Percentiles rank a stretch among this genome's conserved stretches.
phyloP scores from a whole-genome alignment of 2,329 filamentous ascomycete genomes.

The Stagonosporopsis rhizophila region DNA sequence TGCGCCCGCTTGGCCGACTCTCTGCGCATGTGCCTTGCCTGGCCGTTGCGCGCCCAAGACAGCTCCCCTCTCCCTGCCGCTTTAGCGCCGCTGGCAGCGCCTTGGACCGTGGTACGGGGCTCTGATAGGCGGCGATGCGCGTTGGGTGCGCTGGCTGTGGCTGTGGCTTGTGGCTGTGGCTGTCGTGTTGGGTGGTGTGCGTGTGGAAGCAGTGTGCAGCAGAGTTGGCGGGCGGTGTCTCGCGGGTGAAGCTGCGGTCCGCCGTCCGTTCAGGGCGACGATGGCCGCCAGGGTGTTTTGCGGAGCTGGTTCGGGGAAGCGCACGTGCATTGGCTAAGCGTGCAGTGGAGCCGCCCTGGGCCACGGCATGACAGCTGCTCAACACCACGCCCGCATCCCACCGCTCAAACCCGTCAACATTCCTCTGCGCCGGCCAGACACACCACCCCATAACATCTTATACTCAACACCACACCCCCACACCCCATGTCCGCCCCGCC shows the following conservation, averaged over 20 bases:
- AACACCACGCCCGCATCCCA: background rate
- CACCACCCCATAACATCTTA: too few relatives aligned
- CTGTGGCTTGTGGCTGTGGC: too few relatives aligned
- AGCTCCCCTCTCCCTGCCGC: slow-evolving; percentile 35
- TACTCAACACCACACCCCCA: too few relatives aligned
- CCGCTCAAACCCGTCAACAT: too few relatives aligned
- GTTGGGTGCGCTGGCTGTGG: too few relatives aligned
- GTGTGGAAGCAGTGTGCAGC: too few relatives aligned
- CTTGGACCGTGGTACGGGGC: slow-evolving; percentile 17
- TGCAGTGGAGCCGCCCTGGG: background rate
- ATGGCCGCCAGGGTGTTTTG: slow-evolving; percentile 8
- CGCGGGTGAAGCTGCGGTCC: background rate
- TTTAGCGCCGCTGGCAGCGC: slow-evolving; percentile 37
- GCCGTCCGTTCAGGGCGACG: background rate
- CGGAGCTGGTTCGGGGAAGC: slow-evolving; percentile 34
- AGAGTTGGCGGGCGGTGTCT: too few relatives aligned
- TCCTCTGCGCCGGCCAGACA: too few relatives aligned
- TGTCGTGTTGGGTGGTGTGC: too few relatives aligned
- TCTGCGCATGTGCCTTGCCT: slow-evolving; percentile 43
- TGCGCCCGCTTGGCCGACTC: slow-evolving; percentile 14
- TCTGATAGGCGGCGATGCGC: slow-evolving; percentile 22
- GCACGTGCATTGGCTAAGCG: slow-evolving; percentile 29
- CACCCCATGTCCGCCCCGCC: slow-evolving; percentile 38
- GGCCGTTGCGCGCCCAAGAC: slow-evolving; percentile 30
- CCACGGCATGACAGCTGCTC: too few relatives aligned